Conservation (phyloP, 2,329 filamentous ascomycete species). For the Shiraia sp. region DNA sequence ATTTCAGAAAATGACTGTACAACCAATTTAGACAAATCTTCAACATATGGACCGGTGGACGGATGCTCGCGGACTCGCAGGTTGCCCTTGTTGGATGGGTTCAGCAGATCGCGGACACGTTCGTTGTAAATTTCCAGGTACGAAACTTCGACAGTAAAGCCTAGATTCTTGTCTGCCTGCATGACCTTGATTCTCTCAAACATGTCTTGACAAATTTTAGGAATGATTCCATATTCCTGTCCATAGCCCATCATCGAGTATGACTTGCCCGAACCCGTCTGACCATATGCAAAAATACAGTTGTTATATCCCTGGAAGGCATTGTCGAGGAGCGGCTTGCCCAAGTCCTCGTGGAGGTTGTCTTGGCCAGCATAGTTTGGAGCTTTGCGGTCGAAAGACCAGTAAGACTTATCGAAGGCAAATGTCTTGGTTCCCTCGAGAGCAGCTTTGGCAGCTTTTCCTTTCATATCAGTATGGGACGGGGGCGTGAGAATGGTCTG, state of each 20-base stretch:
- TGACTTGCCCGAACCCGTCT: conserved; percentile 97
- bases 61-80: conserved; percentile 97
- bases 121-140: conserved; percentile 99
- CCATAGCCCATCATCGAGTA: conserved; percentile 99
- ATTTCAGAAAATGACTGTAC: conserved; percentile 94
- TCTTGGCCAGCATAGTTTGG: conserved; percentile 87
- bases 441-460: conserved; percentile 68
- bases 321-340: conserved; percentile 90
- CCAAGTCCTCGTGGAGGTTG: conserved; percentile 84
- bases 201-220: conserved; percentile 96
- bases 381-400: conserved; percentile 89
- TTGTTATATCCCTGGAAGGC: conserved; percentile 99
- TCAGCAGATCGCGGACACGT: conserved; percentile 90
- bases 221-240: conserved; percentile 92
- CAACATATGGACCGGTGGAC: conserved; percentile 95
- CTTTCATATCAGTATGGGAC: conserved; percentile 58
- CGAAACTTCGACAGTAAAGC: conserved; percentile 94
- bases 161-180: conserved; percentile 73
- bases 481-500: conserved; percentile 87
- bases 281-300: conserved; percentile 98
- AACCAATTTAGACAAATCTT: conserved; percentile 93
- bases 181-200: conserved; percentile 80
- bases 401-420: conserved; percentile 96
- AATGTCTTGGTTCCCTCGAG: conserved; percentile 77
- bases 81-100: conserved; percentile 93